These are phyloP conservation scores for Sordariomycetes sp. DNA, from an alignment of 2,329 filamentous ascomycete genomes.

Conservation along the genomic window DNA sequence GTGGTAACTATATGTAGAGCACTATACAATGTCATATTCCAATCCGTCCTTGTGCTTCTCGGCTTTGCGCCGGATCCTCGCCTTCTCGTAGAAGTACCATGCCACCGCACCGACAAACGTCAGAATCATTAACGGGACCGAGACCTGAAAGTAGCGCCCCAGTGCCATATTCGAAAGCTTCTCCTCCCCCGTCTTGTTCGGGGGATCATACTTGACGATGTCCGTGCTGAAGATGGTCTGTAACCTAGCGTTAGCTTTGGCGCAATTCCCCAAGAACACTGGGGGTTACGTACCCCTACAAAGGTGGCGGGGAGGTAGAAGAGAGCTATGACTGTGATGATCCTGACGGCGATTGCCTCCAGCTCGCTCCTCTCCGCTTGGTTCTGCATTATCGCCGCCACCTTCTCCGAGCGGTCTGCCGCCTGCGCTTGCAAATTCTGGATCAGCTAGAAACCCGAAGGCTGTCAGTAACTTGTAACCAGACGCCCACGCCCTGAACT, in stretches of 20 bases:
- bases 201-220: background rate
- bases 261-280: background rate
- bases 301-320: slow-evolving; percentile 13
- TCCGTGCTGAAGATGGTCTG: background rate
- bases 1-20: too few relatives aligned
- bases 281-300: background rate
- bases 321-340: slow-evolving; percentile 16
- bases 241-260: background rate
- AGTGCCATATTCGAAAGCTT: background rate
- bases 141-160: background rate
- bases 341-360: slow-evolving; percentile 14
- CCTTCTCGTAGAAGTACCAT: background rate
- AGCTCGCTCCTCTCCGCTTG: slow-evolving; percentile 7
- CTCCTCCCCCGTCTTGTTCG: background rate
- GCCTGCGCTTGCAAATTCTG: slow-evolving; percentile 21
- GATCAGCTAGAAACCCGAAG: slow-evolving; percentile 14
- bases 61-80: background rate
- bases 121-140: background rate
- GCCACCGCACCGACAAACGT: background rate
- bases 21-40: too few relatives aligned
- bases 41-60: background rate
- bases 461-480: background rate
- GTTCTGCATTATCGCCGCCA: slow-evolving; percentile 14
- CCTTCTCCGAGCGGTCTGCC: slow-evolving; percentile 15
- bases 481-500: background rate